A percentile compares a stretch with the other conserved stretches of the same genome.
Evolutionary conservation across 2,329 filamentous ascomycete species (phyloP).

Genomic region (Fusarium liriodendri): DNA sequence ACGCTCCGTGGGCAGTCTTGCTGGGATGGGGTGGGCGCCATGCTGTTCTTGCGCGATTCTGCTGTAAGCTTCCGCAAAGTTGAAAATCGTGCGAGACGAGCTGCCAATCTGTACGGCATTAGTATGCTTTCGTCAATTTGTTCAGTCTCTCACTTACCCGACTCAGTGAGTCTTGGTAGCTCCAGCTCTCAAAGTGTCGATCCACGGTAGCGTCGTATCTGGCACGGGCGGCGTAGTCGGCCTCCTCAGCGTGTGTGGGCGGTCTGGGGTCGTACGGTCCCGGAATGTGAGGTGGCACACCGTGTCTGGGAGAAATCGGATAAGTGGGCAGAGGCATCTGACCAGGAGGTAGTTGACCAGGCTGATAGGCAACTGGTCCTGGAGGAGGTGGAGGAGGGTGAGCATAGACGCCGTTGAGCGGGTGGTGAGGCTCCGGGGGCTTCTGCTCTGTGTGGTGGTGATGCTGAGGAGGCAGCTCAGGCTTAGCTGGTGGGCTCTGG

Average conservation of each 20-base stretch:
- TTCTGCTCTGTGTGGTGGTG: conserved; percentile 48
- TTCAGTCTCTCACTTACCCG: conserved; percentile 53
- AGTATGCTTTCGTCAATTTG: conserved; percentile 14
- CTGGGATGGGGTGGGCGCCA: conserved; percentile 63
- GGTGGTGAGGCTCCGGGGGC: conserved; percentile 50
- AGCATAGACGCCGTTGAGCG: conserved; percentile 52
- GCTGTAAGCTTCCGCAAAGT: conserved; percentile 67
- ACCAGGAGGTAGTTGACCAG: conserved; percentile 57
- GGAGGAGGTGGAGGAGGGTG: conserved; percentile 50
- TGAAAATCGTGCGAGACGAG: conserved; percentile 64
- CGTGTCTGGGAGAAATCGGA: conserved; percentile 63
- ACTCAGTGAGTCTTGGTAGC: conserved; percentile 63
- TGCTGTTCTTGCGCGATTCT: conserved; percentile 68
- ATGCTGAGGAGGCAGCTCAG: conserved; percentile 51
- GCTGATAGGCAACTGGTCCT: conserved; percentile 54
- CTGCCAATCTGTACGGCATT: conserved; percentile 58
- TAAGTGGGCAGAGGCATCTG: conserved; percentile 62
- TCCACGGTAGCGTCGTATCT: conserved; percentile 60
- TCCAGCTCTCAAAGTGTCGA: conserved; percentile 64
- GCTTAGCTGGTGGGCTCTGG: conserved; percentile 56
- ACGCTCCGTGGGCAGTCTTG: conserved; percentile 65
- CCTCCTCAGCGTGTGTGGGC: conserved; percentile 58
- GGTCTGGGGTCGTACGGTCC: conserved; percentile 58
- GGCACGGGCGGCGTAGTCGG: conserved; percentile 54
- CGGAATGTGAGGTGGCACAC: conserved; percentile 53